Evolutionary conservation across 129 eudicot genomes (phyloP).

Genomic region (Oenanthe sinensis): DNA sequence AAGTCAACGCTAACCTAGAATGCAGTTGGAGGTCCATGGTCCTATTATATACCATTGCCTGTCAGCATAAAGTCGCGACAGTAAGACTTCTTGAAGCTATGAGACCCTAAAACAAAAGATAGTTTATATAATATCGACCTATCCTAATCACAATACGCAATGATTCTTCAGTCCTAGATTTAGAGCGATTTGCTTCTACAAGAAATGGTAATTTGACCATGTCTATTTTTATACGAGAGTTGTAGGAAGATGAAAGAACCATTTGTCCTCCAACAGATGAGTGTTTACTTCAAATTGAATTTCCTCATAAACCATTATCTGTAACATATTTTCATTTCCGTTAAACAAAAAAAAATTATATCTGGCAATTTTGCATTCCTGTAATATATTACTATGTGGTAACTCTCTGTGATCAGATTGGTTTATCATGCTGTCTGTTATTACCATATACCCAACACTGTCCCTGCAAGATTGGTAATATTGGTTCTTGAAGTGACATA

Average conservation of each 20-base stretch:
- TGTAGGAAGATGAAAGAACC: background rate
- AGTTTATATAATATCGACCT: background rate
- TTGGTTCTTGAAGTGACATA: background rate
- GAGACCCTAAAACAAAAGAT: background rate
- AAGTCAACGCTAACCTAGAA: background rate
- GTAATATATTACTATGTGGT: background rate
- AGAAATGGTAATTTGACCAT: background rate
- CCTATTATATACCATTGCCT: background rate
- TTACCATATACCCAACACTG: no score
- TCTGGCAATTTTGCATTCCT: background rate
- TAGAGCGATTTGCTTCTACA: background rate
- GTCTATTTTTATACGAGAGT: background rate
- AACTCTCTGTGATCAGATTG: background rate
- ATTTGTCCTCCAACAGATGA: background rate
- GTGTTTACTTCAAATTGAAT: background rate
- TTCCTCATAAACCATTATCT: background rate
- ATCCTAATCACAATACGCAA: background rate
- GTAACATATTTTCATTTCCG: background rate
- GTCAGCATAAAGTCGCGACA: background rate
- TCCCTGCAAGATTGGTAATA: background rate
- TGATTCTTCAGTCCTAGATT: background rate
- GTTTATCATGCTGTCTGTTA: background rate
- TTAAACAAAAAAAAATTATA: background rate
- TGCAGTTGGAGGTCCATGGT: background rate
- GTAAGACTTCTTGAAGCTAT: background rate